Evolutionary conservation across 768 basidiomycete genomes (phyloP), one percentile per base, ranked within the genome.

Genomic region (Fomitopsis serialis): DNA sequence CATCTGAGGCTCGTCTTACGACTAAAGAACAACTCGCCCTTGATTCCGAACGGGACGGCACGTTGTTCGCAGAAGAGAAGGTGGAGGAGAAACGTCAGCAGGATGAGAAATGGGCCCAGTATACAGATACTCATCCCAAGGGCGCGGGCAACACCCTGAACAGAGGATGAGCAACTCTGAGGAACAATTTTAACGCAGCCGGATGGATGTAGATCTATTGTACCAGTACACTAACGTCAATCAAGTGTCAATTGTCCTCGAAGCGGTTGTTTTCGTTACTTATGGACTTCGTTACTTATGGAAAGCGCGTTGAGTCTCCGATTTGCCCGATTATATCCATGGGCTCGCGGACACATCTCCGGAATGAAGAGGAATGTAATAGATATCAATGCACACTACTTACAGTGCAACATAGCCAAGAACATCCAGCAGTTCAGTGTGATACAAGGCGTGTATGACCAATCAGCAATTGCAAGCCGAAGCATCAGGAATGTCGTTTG

Each of bases 71-170:
- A 0, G 84, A 84, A 52, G 71, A 80, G 56, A 91, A 85, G 59
- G 75, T 66, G 17, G 94, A 95, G 64, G 76, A 85, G 64, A 87
- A 89, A 70, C 72, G 94, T 43, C 75, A 78, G 61, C 89, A 93
- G 66, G 90, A 95, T 60, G 92, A 98, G 66, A 84, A 85, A 34
- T 98, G 95, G 94, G 93, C 94, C 27, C 76, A 74, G 53, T 98
- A 81, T 62, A 92, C 87, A 15, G 97, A 98, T 48, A 76, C 74
- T 23, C 85, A 99, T 68, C 85, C 87, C 12, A 85, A 77, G 63
- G 97, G 97, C 1, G 89, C 88, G n/a, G 97, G 97, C 3, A 99
- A 99, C 66, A 96, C 87, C 11, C 93, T 96, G 89, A 97, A 98
- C 68, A 80, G 91, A 57, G 94, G 94, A 55, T 93, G 68, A 79